Percentiles rank a stretch among this genome's conserved stretches.
These are phyloP conservation scores for Boeremia exigua DNA, from an alignment of 2,329 filamentous ascomycete genomes.

Conservation along the genomic window DNA sequence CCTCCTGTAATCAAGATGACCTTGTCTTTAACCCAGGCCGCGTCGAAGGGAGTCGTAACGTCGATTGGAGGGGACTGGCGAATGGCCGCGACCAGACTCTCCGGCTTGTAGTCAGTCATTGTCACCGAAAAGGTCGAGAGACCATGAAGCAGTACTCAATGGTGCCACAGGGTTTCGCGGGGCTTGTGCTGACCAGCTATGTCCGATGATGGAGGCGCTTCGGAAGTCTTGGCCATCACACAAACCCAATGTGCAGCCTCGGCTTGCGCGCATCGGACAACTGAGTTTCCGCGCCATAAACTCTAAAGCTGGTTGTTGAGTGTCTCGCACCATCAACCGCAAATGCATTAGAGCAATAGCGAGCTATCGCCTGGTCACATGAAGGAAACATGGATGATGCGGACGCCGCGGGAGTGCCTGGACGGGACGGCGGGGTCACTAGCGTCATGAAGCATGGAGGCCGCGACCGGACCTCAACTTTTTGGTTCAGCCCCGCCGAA, in stretches of 20 bases:
- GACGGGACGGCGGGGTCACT: slow-evolving; percentile 5
- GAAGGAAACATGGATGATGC: neutral
- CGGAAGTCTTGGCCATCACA: slow-evolving; percentile 5
- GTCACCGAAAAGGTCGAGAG: neutral
- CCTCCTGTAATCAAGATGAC: slow-evolving; percentile 50
- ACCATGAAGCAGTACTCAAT: neutral
- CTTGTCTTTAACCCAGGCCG: slow-evolving; percentile 47
- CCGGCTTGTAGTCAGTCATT: slow-evolving; percentile 35
- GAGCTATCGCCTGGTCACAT: neutral
- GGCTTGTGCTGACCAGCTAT: slow-evolving; percentile 1
- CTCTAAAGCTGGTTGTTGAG: neutral
- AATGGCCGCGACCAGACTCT: slow-evolving; percentile 30
- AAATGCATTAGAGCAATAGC: slow-evolving; percentile 4
- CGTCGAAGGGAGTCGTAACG: slow-evolving; percentile 42
- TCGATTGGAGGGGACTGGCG: slow-evolving; percentile 49
- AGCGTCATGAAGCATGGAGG: slow-evolving; percentile 6
- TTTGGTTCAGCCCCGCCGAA: slow-evolving; percentile 11
- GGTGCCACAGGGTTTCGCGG: neutral
- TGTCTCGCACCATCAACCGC: slow-evolving; percentile 6
- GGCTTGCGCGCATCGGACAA: slow-evolving; percentile 6
- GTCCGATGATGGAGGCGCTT: neutral
- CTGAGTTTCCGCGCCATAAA: slow-evolving; percentile 1
- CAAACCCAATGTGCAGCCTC: neutral
- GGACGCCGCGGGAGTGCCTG: slow-evolving; percentile 14
- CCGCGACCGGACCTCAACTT: slow-evolving; percentile 12